Percentiles rank a stretch among this genome's conserved stretches.
These are phyloP conservation scores for Pseudocercospora fuligena DNA, from an alignment of 2,329 filamentous ascomycete species.

Conservation along the genomic window DNA sequence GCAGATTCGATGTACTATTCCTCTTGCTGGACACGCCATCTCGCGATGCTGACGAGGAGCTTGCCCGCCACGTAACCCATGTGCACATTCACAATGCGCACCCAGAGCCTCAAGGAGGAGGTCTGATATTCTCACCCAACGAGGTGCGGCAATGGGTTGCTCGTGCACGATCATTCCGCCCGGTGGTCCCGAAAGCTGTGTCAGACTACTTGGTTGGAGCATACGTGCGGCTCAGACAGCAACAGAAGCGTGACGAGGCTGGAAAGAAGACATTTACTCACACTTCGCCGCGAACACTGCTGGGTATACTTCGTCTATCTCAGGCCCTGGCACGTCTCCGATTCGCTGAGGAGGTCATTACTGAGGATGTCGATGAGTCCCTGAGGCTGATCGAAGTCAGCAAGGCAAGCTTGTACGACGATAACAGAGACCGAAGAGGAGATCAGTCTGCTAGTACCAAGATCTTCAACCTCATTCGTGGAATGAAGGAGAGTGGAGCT, in stretches of 20 bases:
- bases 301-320: constrained; percentile 89
- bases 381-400: constrained; percentile 88
- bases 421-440: constrained; percentile 62
- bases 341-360: constrained; percentile 82
- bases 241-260: constrained; percentile 89
- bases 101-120: constrained; percentile 69
- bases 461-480: constrained; percentile 94
- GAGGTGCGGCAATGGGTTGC: constrained; percentile 97
- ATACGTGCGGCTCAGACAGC: constrained; percentile 91
- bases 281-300: constrained; percentile 88
- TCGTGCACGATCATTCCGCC: constrained; percentile 85
- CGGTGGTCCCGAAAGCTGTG: constrained; percentile 80
- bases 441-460: constrained; percentile 82
- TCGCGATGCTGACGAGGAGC: constrained; percentile 86
- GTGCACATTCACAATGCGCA: constrained; percentile 97
- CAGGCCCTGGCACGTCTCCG: constrained; percentile 91
- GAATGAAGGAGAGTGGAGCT: constrained; percentile 82
- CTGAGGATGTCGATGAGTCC: constrained; percentile 95
- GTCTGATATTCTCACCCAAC: constrained; percentile 84
- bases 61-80: constrained; percentile 92
- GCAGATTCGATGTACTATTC: constrained; percentile 96
- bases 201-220: constrained; percentile 97
- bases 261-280: constrained; percentile 92
- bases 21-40: constrained; percentile 92
- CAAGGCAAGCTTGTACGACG: constrained; percentile 85